These are phyloP conservation scores for Wolfiporia cocos DNA, from an alignment of 1,284 basidiomycete species.

Conservation along the genomic window DNA sequence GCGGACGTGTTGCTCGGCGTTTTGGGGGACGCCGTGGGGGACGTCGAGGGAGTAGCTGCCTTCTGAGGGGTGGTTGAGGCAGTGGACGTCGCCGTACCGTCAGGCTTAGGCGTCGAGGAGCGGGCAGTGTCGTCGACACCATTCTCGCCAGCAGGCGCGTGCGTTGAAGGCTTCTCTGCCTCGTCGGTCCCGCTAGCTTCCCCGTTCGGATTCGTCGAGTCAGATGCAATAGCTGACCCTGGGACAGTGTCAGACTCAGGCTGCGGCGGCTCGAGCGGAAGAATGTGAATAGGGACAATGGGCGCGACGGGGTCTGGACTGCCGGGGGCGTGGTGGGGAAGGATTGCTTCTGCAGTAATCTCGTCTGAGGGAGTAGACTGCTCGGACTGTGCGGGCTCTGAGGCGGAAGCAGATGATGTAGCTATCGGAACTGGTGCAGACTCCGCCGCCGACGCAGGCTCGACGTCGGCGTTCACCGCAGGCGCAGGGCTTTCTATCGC, in stretches of 20 bases:
- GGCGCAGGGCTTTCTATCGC: slow-evolving; percentile 3
- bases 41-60: neutral
- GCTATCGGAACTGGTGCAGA: slow-evolving; percentile 5
- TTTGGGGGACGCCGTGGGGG: too few species aligned
- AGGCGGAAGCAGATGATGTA: neutral
- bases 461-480: too few species aligned
- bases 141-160: slow-evolving; percentile 10
- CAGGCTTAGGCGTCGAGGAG: neutral
- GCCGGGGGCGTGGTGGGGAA: slow-evolving; percentile 9
- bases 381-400: slow-evolving; percentile 2
- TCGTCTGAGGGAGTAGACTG: neutral
- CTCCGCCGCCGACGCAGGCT: slow-evolving; percentile 1
- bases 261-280: slow-evolving; percentile 13
- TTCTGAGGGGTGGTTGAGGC: neutral
- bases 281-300: slow-evolving; percentile 12
- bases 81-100: neutral
- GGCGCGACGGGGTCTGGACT: slow-evolving; percentile 10
- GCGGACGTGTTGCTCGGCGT: too few species aligned
- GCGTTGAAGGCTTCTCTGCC: slow-evolving; percentile 10
- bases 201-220: neutral
- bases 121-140: slow-evolving; percentile 3
- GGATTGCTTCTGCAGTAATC: slow-evolving; percentile 7
- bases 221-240: slow-evolving; percentile 7
- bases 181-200: slow-evolving; percentile 4
- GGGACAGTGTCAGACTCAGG: slow-evolving; percentile 14